Evolutionary conservation across 352 stramenopile species (phyloP), one percentile per base, ranked within the genome.

Genomic region (Pythium dissotocum): DNA sequence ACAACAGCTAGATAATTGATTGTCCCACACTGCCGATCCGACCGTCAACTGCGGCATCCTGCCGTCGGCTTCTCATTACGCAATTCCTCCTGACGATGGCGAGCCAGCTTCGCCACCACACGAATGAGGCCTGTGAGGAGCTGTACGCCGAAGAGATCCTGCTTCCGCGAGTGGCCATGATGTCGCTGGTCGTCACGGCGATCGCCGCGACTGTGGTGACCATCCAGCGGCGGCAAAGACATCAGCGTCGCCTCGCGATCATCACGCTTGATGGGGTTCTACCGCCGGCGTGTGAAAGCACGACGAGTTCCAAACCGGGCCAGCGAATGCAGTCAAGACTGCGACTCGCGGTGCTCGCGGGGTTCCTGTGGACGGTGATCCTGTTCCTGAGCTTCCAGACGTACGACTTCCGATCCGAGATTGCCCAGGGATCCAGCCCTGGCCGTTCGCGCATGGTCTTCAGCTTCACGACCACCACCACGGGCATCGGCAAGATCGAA

Each of bases 381-480:
- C 72, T 83, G 30, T 61, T 87, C 6, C 75, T 70, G 36, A 74
- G 56, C 21, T 83, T 84, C 65, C 68, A 77, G 58, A 67, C 75
- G 26, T 81, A 75, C 40, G 73, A 67, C 36, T 67, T 67, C n/a
- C 40, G 40, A 56, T 64, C 24, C 2, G 51, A 0, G 21, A 24
- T 24, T 24, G 53, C 24, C 65, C 57, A n/a, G 52, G 35, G n/a
- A 68, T 73, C 61, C 69, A 67, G 35, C 55, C 55, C 12, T 48
- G 62, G 24, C 61, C 73, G 69, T 30, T 77, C 79, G 1, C 77
- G 76, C 24, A 72, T 83, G 44, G 78, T 86, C 4, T 88, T 86
- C 62, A 88, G 80, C 71, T 85, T 88, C 63, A 88, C 80, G 18
- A 85, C 80, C 4, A 88, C 73, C 14, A 55, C 70, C 10, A 46